These are phyloP conservation scores for Phytophthora quininea DNA, from an alignment of 352 stramenopile genomes.

Conservation along the genomic window DNA sequence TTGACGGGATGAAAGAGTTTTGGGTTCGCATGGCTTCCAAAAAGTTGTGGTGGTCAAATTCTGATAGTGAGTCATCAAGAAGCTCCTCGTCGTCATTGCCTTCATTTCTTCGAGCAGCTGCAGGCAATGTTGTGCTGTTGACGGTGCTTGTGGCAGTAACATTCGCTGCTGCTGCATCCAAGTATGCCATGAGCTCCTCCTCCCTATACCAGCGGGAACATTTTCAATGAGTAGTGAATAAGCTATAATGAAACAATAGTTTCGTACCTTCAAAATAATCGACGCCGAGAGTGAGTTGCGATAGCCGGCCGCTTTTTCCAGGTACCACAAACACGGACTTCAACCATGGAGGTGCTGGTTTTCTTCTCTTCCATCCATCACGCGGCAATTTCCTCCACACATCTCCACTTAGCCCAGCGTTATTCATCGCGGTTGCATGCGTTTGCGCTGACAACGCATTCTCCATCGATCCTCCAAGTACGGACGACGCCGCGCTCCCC, in stretches of 20 bases:
- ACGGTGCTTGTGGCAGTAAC: slow-evolving; percentile 6
- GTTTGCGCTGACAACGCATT: slow-evolving; percentile 1
- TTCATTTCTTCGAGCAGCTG: slow-evolving; percentile 6
- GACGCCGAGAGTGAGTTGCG: slow-evolving; percentile 6
- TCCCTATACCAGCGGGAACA: background rate
- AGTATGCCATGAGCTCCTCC: slow-evolving; percentile 7
- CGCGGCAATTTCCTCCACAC: slow-evolving; percentile 12
- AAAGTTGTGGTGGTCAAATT: slow-evolving; percentile 6
- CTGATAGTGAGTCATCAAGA: slow-evolving; percentile 12
- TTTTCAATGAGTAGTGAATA: slow-evolving; percentile 8
- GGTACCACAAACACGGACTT: slow-evolving; percentile 9
- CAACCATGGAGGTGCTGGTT: slow-evolving; percentile 3
- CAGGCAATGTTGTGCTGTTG: background rate
- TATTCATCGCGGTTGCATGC: background rate
- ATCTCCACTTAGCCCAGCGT: slow-evolving; percentile 1
- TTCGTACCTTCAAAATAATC: slow-evolving; percentile 14
- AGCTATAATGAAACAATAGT: slow-evolving; percentile 5
- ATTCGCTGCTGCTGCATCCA: slow-evolving; percentile 8
- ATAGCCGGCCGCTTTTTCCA: slow-evolving; percentile 11
- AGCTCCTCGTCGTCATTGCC: slow-evolving; percentile 4
- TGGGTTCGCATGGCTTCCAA: slow-evolving; percentile 12
- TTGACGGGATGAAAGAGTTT: slow-evolving; percentile 5
- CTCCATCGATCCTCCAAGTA: slow-evolving; percentile 2
- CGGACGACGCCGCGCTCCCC: slow-evolving; percentile 3
- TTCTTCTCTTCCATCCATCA: slow-evolving; percentile 12